Evolutionary conservation across 2,329 filamentous ascomycete species (phyloP), one percentile per base, ranked within the genome.

Genomic region (Camillea tinctor): DNA sequence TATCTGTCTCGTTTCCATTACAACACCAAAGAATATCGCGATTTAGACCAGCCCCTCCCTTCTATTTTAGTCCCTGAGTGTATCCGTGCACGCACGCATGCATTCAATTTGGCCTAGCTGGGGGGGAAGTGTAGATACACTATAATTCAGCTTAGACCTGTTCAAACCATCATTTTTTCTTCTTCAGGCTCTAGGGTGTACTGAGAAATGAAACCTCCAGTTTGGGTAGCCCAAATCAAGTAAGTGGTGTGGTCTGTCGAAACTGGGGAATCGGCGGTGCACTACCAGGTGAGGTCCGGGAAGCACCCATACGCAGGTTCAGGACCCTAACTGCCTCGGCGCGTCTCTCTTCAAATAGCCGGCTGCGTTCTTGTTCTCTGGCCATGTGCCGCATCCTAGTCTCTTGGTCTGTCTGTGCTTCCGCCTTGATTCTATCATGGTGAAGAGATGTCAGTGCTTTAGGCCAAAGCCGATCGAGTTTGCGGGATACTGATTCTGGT

Each of bases 401-500:
- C 6, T 75, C 69, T 19, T 78, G 70, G 49, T 87, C 84, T 9
- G 72, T 69, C 50, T 76, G 73, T 26, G 80, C 83, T 52, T 80
- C 77, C 13, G 74, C 71, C 56, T 79, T 72, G 59, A 74, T 77
- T 30, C 72, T 74, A 56, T 77, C 74, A 17, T 77, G 74, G n/a
- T 74, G 72, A 23, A 83, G 74, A 30, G 77, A 79, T 55, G 69
- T 77, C 66, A 84, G 78, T 2, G 79, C 77, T 52, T 71, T 77
- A 22, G 73, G 70, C 69, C 80, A 85, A 3, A 80, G 76, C 22
- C 74, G 73, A 66, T 87, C 84, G 4, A 87, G 77, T 56, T 73
- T 77, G 30, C 73, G 72, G 2, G 82, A 81, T 2, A 77, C 63
- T 0, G 70, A 56, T 1, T 76, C 68, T 17, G 77, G 59, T 1